A percentile compares a stretch with the other conserved stretches of the same genome.
These are phyloP conservation scores for Phytophthora vignae DNA, from an alignment of 352 stramenopile species.

Conservation along the genomic window DNA sequence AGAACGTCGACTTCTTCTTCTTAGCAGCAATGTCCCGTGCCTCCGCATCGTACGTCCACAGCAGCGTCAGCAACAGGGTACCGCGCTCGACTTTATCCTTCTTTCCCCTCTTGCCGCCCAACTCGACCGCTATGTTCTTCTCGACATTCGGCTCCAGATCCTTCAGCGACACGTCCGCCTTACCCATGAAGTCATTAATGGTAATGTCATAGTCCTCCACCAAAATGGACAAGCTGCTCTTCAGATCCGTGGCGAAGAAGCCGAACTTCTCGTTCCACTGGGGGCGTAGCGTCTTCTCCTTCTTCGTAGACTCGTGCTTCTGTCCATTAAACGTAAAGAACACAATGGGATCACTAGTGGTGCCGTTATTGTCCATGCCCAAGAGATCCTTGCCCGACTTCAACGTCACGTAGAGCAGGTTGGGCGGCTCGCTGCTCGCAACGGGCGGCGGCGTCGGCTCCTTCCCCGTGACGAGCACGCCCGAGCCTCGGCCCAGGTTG, in stretches of 20 bases:
- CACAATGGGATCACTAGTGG: constrained; percentile 89
- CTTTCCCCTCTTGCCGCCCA: constrained; percentile 67
- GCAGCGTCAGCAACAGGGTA: constrained; percentile 53
- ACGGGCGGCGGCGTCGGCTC: constrained; percentile 31
- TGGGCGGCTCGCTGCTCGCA: constrained; percentile 48
- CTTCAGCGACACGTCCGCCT: constrained; percentile 58
- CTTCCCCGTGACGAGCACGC: constrained; percentile 27
- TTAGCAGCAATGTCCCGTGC: constrained; percentile 68
- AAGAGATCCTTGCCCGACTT: constrained; percentile 84
- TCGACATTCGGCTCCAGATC: constrained; percentile 65
- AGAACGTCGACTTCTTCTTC: constrained; percentile 75
- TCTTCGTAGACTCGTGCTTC: constrained; percentile 81
- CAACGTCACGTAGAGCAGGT: constrained; percentile 76
- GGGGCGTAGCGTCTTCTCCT: constrained; percentile 73
- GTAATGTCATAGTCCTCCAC: constrained; percentile 82
- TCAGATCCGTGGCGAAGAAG: constrained; percentile 71
- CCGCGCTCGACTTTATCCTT: constrained; percentile 78
- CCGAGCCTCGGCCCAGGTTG: constrained; percentile 25
- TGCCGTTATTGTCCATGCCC: constrained; percentile 86
- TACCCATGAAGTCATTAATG: constrained; percentile 87
- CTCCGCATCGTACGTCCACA: constrained; percentile 67
- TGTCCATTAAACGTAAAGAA: constrained; percentile 80
- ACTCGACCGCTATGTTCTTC: constrained; percentile 62
- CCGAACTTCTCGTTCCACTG: constrained; percentile 88
- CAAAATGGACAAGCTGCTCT: constrained; percentile 56